phyloP scores from a whole-genome alignment of 2,329 filamentous ascomycete genomes.

The Fusarium multiceps region DNA sequence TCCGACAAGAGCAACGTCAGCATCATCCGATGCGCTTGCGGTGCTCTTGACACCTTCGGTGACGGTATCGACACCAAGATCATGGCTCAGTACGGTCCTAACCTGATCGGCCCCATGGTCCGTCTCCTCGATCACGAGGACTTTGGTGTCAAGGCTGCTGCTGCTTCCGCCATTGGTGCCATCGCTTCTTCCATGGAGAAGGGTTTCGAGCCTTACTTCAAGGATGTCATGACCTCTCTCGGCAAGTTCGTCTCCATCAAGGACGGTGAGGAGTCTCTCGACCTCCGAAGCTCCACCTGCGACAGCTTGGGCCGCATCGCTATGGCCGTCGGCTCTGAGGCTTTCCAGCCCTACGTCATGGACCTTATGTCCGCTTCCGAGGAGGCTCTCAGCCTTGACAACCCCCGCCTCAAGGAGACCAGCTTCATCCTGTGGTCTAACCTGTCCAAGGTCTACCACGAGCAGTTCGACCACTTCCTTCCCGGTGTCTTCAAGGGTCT shows the following conservation, averaged over 20 bases:
- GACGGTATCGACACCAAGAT: conserved; percentile 83
- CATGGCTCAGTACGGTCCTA: conserved; percentile 83
- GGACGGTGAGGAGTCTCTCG: conserved; percentile 88
- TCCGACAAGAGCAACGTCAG: conserved; percentile 80
- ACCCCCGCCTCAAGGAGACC: conserved; percentile 91
- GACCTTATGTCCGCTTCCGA: conserved; percentile 93
- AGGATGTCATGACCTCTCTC: conserved; percentile 89
- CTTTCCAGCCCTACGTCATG: conserved; percentile 91
- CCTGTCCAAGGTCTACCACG: conserved; percentile 91
- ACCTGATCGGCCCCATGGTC: conserved; percentile 86
- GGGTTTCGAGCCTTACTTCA: conserved; percentile 90
- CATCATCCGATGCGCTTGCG: conserved; percentile 90
- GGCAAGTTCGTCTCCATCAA: conserved; percentile 87
- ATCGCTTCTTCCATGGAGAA: conserved; percentile 87
- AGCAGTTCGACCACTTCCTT: conserved; percentile 83
- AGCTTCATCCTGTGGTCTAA: conserved; percentile 98
- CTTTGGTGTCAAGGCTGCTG: conserved; percentile 88
- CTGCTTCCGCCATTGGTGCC: conserved; percentile 89
- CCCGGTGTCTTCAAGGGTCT: conserved; percentile 82
- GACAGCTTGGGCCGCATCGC: conserved; percentile 96
- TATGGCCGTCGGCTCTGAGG: conserved; percentile 82
- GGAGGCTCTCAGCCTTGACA: conserved; percentile 87
- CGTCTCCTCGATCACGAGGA: conserved; percentile 86
- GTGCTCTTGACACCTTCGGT: conserved; percentile 90
- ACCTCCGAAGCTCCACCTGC: conserved; percentile 88